Evolutionary conservation across 2,329 filamentous ascomycete species (phyloP).

Genomic region (Penicillium olsonii): DNA sequence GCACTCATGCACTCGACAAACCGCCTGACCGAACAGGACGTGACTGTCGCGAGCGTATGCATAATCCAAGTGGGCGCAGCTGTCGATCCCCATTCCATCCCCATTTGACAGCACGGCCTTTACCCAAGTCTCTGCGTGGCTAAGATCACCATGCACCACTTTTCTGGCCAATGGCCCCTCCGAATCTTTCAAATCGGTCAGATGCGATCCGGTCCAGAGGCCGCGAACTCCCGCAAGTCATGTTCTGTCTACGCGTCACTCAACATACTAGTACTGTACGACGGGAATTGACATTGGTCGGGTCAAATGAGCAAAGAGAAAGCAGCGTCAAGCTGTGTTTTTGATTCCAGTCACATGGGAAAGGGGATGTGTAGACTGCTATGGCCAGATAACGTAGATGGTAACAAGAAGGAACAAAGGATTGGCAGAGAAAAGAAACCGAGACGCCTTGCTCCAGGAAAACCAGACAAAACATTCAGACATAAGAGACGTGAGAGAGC

Average conservation of each 20-base stretch:
- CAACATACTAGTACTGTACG: too few species aligned
- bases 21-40: neutral
- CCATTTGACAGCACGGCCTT: neutral
- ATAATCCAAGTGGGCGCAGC: too few species aligned
- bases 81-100: neutral
- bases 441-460: conserved; percentile 22
- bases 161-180: neutral
- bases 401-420: neutral
- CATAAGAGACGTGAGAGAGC: conserved; percentile 29
- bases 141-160: neutral
- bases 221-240: too few species aligned
- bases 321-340: conserved; percentile 12
- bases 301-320: neutral
- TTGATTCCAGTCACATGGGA: conserved; percentile 7
- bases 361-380: neutral
- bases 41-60: neutral
- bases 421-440: conserved; percentile 10
- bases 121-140: neutral
- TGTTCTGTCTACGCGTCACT: too few species aligned
- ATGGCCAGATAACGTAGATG: neutral
- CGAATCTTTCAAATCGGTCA: neutral
- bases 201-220: neutral
- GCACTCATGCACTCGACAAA: too few species aligned
- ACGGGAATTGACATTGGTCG: too few species aligned
- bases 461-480: conserved; percentile 17